Evolutionary conservation across 2,329 filamentous ascomycete genomes (phyloP).

Genomic region (Fusarium humuli): DNA sequence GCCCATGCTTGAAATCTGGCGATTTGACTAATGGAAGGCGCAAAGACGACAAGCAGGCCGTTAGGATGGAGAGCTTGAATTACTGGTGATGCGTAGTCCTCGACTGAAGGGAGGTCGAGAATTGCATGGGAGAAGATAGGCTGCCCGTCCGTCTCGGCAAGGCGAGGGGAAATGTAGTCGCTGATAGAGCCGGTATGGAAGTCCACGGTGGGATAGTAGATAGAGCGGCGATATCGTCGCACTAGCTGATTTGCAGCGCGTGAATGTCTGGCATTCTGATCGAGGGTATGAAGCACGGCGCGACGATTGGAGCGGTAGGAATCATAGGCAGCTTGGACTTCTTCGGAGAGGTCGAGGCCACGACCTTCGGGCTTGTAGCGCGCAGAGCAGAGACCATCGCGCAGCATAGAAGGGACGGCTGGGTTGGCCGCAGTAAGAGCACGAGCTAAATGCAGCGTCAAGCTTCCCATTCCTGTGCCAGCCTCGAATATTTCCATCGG

Average conservation of each 20-base stretch:
- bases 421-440: slow-evolving; percentile 81
- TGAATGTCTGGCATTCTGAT: slow-evolving; percentile 72
- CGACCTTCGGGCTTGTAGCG: slow-evolving; percentile 33
- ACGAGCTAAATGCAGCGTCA: slow-evolving; percentile 80
- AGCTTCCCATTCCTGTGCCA: slow-evolving; percentile 84
- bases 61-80: slow-evolving; percentile 70
- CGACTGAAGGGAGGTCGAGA: slow-evolving; percentile 76
- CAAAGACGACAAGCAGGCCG: slow-evolving; percentile 76
- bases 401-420: slow-evolving; percentile 58
- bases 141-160: slow-evolving; percentile 54
- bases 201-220: slow-evolving; percentile 77
- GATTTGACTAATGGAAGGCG: slow-evolving; percentile 83
- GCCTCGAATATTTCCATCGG: slow-evolving; percentile 83
- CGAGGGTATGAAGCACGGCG: slow-evolving; percentile 81
- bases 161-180: slow-evolving; percentile 69
- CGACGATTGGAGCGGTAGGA: slow-evolving; percentile 64
- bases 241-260: slow-evolving; percentile 73
- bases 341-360: slow-evolving; percentile 46
- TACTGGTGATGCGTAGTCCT: slow-evolving; percentile 60
- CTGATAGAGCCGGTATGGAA: slow-evolving; percentile 78
- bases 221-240: slow-evolving; percentile 73
- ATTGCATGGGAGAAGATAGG: slow-evolving; percentile 78
- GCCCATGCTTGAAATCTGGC: slow-evolving; percentile 66
- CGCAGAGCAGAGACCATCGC: slow-evolving; percentile 47
- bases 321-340: slow-evolving; percentile 54